Evolutionary conservation across 2,329 filamentous ascomycete species (phyloP), one percentile per base, ranked within the genome.

Genomic region (Xylariaceae sp.): DNA sequence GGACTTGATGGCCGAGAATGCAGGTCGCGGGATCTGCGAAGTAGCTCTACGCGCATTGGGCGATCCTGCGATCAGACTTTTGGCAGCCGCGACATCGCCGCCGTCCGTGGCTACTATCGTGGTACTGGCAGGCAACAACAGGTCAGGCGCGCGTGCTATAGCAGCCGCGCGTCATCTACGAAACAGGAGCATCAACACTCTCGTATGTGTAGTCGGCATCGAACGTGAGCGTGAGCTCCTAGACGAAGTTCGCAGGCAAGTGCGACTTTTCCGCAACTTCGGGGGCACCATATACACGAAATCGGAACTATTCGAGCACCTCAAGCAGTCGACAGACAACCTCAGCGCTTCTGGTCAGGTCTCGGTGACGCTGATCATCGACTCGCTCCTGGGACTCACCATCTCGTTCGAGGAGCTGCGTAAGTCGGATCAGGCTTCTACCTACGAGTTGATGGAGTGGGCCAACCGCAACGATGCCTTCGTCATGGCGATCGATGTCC

Each of bases 71-170:
- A 80, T 77, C 64, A 82, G 73, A 68, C 76, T 77, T 42, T 80
- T 72, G 42, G 76, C 65, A 43, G 74, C 57, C 18, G 58, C 63
- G 2, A 51, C 58, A 5, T 64, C 63, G 15, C 58, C 60, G 6
- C 66, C 61, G 41, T 67, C 53, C 35, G 45, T 69, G 27, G 56
- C 64, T 48, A 74, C 76, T 0, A 72, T 83, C 31, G 83, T 95
- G 18, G 82, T 97, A 6, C 76, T 97, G n/a, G 91, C 89, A 0
- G 92, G 94, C n/a, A 97, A 96, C 67, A 92, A 96, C 68, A 90
- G 90, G 58, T 90, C 86, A 1, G 91, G 92, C 36, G 85, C 89
- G 35, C 81, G 92, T 51, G 90, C 90, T 3, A 78, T 97, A 46
- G 88, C 90, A 12, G 90, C 90, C 4, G 90, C 86, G 27, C 83